A percentile compares a stretch with the other conserved stretches of the same genome.
phyloP scores from a whole-genome alignment of 352 stramenopile species.

The Phytophthora citricola region DNA sequence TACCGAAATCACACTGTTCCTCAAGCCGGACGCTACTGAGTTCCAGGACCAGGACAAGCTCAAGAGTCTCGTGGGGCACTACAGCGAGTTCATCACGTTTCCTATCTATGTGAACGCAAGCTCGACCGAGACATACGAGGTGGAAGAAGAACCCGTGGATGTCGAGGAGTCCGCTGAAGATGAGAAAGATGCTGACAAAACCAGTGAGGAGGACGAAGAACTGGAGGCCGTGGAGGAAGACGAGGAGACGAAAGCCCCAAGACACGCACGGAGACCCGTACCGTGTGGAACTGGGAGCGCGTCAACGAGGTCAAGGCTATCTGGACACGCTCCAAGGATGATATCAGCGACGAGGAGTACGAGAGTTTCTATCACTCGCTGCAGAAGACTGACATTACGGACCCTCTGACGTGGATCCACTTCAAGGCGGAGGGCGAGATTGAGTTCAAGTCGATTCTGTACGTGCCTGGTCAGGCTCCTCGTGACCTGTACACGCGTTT shows the following conservation, averaged over 20 bases:
- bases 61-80: slow-evolving; percentile 95
- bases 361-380: slow-evolving; percentile 98
- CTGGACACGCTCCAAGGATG: slow-evolving; percentile 97
- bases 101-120: slow-evolving; percentile 98
- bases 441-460: slow-evolving; percentile 99
- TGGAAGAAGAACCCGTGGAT: slow-evolving; percentile 86
- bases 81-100: slow-evolving; percentile 99
- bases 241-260: slow-evolving; percentile 66
- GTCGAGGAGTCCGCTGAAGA: slow-evolving; percentile 55
- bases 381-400: slow-evolving; percentile 86
- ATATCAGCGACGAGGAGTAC: slow-evolving; percentile 99
- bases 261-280: slow-evolving; percentile 91
- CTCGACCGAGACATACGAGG: slow-evolving; percentile 92
- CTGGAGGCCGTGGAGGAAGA: slow-evolving; percentile 85
- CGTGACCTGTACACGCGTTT: slow-evolving; percentile 91
- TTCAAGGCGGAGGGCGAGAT: slow-evolving; percentile 99
- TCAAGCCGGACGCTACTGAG: slow-evolving; percentile 98
- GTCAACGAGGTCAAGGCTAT: slow-evolving; percentile 98
- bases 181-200: slow-evolving; percentile 62
- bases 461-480: slow-evolving; percentile 92
- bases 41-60: slow-evolving; percentile 96
- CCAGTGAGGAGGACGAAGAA: slow-evolving; percentile 58
- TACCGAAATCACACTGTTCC: slow-evolving; percentile 99
- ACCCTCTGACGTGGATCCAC: slow-evolving; percentile 97
- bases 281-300: slow-evolving; percentile 95